These are phyloP conservation scores for Phytopythium boreale DNA, from an alignment of 352 stramenopile species.

Conservation along the genomic window DNA sequence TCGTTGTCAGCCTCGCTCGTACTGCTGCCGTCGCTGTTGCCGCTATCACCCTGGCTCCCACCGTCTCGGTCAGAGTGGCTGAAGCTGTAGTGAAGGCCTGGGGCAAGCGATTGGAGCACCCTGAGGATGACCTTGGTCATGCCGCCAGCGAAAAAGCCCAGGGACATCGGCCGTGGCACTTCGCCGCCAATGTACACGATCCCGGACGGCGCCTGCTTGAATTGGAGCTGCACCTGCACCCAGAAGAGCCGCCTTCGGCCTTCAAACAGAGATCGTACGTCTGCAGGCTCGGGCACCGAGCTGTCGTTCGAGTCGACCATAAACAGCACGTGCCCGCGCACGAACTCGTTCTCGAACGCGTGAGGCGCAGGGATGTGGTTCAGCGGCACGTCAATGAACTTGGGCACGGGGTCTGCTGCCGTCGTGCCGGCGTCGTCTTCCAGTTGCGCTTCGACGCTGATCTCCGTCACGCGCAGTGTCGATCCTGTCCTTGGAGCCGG, in stretches of 20 bases:
- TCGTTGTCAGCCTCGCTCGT: constrained; percentile 21
- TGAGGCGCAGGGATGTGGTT: constrained; percentile 24
- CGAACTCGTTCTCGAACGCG: constrained; percentile 81
- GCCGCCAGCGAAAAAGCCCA: constrained; percentile 54
- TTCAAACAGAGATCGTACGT: constrained; percentile 23
- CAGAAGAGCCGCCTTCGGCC: constrained; percentile 56
- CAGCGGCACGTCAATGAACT: not conserved
- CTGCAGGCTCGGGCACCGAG: constrained; percentile 4
- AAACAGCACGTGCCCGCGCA: constrained; percentile 69
- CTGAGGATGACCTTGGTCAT: constrained; percentile 52
- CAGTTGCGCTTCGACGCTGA: not conserved
- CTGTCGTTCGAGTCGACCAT: constrained; percentile 39
- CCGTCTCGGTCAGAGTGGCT: constrained; percentile 11
- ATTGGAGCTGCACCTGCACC: constrained; percentile 64
- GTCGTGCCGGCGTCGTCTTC: not conserved
- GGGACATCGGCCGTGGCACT: constrained; percentile 44
- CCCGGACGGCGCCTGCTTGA: constrained; percentile 51
- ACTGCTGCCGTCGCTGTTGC: not conserved
- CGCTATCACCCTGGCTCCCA: not conserved
- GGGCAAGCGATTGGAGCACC: constrained; percentile 50
- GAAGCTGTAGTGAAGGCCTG: constrained; percentile 56
- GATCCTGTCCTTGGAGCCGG: not conserved
- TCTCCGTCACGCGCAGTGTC: constrained; percentile 1
- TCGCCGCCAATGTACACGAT: constrained; percentile 68
- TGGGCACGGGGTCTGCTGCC: not conserved